Base-by-base conservation (phyloP, 2,329 filamentous ascomycete genomes). In the Paramyrothecium sp. region DNA sequence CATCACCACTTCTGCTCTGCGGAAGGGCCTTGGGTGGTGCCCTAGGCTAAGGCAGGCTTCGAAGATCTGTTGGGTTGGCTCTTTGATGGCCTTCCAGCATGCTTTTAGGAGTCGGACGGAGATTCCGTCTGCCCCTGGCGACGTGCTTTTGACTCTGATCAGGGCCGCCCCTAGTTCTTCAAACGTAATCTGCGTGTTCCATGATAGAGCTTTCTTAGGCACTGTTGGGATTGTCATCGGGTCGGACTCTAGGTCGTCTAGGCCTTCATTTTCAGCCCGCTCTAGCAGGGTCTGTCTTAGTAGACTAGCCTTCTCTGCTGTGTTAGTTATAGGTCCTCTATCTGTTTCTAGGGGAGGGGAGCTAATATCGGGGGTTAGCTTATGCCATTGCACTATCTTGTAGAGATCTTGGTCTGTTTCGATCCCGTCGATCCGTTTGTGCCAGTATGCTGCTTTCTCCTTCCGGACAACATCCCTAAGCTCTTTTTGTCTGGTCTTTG, bases 1-100 rank as follows among this genome's bases (percentile, higher is more conserved):
- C 23, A 67, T 66, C 11, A 67, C 54, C 3, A 67, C 60, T 51
- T 66, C 62, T 12, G 59, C 63, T n/a, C 61, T 30, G 48, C 58
- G 58, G 26, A 65, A 67, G 11, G 57, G 53, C 34, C 52, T 59
- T 4, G 61, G 65, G 53, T 66, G 55, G 46, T 65, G 56, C 21
- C 64, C 60, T 22, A 61, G 48, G 11, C 23, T 16, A 2, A 66
- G 58, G 53, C 56, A 63, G 13, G 53, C 53, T 47, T 59, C 17
- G 54, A 59, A 66, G 12, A 67, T 55, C 12, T 41, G 44, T 13
- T 38, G 38, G 23, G 61, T 30, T 51, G 55, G 47, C 7, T 50
- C 46, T 7, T 53, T 53, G 33, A 61, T 60, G 21, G 55, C 50
- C 30, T 54, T 54, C 58, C 49, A 58, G 22, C 17, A 54, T 11